Conservation (phyloP, 129 eudicot species). For the Saposhnikovia divaricata region DNA sequence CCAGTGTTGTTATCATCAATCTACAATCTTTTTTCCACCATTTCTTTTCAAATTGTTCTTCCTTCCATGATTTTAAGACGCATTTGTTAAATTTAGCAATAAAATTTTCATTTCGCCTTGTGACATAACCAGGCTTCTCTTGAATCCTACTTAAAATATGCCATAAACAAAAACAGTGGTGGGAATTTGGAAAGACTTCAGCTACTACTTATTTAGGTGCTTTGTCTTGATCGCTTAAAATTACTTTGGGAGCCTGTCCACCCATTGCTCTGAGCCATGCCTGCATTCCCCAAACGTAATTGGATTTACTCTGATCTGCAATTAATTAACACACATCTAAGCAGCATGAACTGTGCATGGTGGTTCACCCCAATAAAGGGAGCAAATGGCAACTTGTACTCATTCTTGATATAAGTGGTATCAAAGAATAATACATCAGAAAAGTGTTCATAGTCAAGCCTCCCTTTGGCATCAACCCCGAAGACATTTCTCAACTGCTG, state of each 20-base stretch:
- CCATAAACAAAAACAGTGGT: slow-evolving; percentile 31
- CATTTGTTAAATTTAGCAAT: slow-evolving; percentile 26
- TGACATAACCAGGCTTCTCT: slow-evolving; percentile 21
- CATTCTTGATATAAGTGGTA: slow-evolving; percentile 20
- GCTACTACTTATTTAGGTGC: slow-evolving; percentile 20
- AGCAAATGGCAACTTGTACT: slow-evolving; percentile 25
- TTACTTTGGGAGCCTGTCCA: slow-evolving; percentile 28
- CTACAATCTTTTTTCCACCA: slow-evolving; percentile 38
- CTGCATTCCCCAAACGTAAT: slow-evolving; percentile 26
- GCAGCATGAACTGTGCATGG: slow-evolving; percentile 22
- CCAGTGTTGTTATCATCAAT: too few species aligned
- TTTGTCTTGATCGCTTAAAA: slow-evolving; percentile 24
- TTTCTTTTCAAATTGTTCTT: slow-evolving; percentile 25
- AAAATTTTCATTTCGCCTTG: slow-evolving; percentile 20
- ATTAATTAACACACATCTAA: slow-evolving; percentile 25
- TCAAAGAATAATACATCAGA: slow-evolving; percentile 30
- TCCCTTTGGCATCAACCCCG: slow-evolving; percentile 29
- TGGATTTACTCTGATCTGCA: slow-evolving; percentile 27
- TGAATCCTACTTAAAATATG: slow-evolving; percentile 27
- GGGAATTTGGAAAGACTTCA: slow-evolving; percentile 28
- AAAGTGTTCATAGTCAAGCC: slow-evolving; percentile 23
- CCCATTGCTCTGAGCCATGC: slow-evolving; percentile 34
- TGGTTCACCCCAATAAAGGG: slow-evolving; percentile 32
- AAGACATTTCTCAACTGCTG: slow-evolving; percentile 26
- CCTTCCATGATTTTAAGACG: slow-evolving; percentile 17